Evolutionary conservation across 176 grass and related monocot genomes (phyloP), one percentile per base, ranked within the genome.

Genomic region (Musa schizocarpa): DNA sequence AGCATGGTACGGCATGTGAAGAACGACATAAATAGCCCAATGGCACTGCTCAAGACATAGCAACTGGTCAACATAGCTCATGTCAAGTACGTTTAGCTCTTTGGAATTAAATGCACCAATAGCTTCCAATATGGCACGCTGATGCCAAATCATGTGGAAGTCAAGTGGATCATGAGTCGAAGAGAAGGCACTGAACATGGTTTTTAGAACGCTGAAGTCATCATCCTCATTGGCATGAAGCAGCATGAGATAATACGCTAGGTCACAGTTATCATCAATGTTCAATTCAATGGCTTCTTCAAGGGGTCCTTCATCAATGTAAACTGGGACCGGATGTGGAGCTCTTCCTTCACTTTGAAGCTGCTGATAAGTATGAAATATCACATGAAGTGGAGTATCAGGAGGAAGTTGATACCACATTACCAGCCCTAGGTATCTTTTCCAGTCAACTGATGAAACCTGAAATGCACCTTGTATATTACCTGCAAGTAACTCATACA

Each of bases 131-230:
- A 98, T 81, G 14, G 86, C 90, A 29, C 84, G 85, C 52, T 89
- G 90, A 79, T 93, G 94, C 94, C 94, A 93, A 73, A 98, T 91
- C 90, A 98, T 93, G 87, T 98, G 94, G 82, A 91, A 88, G 77
- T 93, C 90, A 75, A 93, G 85, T 65, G 94, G 88, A 81, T 93
- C 94, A 61, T 93, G 73, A 16, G 90, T 91, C 63, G 90, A 91
- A 27, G 88, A 86, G 51, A 93, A 91, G 79, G 94, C 94, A 87
- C 94, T 91, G 71, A 98, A 91, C 90, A 91, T 91, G 34, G 85
- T 84, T 69, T 98, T 93, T 71, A 93, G 78, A 69, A 89, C 74
- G 65, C 63, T 80, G 77, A 85, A 86, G 63, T 77, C 86, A 65
- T 82, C 75, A 11, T 76, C 84, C 69, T 82, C 78, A 74, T 91